Conservation (phyloP, 495 filamentous ascomycete genomes). For the Tuber calosporum region DNA sequence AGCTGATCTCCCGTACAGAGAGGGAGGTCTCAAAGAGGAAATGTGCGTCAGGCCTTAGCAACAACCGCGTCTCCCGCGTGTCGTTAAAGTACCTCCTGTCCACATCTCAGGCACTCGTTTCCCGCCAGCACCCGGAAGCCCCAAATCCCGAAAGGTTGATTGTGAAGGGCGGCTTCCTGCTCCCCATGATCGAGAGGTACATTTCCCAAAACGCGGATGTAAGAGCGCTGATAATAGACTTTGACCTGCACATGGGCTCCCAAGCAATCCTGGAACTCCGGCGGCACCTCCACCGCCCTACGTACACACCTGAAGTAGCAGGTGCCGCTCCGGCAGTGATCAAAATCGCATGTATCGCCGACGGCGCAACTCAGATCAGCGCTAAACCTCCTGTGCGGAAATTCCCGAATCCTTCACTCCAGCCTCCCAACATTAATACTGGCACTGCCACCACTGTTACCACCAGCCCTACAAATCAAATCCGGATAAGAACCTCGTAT, state of each 20-base stretch:
- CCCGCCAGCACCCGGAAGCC: constrained; percentile 19
- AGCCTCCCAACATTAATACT: not conserved
- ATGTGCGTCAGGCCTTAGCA: constrained; percentile 11
- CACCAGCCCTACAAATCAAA: constrained; percentile 14
- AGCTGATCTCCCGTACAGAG: not conserved
- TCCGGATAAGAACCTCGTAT: constrained; percentile 26
- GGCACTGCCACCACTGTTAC: not conserved
- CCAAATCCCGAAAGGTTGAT: constrained; percentile 15
- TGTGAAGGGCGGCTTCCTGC: constrained; percentile 25
- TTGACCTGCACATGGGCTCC: constrained; percentile 33
- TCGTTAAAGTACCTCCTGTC: constrained; percentile 32
- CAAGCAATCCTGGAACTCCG: constrained; percentile 31
- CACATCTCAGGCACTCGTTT: constrained; percentile 18
- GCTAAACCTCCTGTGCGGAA: constrained; percentile 19
- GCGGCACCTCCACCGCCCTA: constrained; percentile 10
- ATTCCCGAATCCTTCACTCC: not conserved
- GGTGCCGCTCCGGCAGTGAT: constrained; percentile 11
- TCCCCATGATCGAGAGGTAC: constrained; percentile 27
- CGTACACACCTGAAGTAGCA: not conserved
- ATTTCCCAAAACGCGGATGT: constrained; percentile 24
- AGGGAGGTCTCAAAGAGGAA: constrained; percentile 17
- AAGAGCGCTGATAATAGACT: constrained; percentile 29
- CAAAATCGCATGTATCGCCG: constrained; percentile 26
- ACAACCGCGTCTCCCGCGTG: constrained; percentile 8
- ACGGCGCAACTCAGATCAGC: constrained; percentile 28